Evolutionary conservation across 2,329 filamentous ascomycete genomes (phyloP).

Genomic region (Gnomoniopsis sp.): DNA sequence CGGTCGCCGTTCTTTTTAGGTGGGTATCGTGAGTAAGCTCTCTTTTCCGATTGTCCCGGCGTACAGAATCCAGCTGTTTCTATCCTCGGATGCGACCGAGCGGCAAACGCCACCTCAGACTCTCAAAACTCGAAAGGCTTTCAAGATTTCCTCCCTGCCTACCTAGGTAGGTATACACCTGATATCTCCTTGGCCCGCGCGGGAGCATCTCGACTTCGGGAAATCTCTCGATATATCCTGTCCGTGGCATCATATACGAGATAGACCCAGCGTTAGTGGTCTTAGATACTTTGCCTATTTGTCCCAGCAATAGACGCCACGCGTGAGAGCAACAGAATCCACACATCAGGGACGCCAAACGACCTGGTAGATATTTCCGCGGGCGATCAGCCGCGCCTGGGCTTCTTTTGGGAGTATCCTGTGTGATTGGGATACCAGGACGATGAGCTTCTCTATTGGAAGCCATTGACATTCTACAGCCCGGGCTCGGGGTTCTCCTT

Average conservation of each 20-base stretch:
- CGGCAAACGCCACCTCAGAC: no score
- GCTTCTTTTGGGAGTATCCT: conserved; percentile 23
- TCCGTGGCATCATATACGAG: conserved; percentile 7
- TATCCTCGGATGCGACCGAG: no score
- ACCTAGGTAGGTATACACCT: no score
- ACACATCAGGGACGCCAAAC: conserved; percentile 19
- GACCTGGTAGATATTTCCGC: conserved; percentile 12
- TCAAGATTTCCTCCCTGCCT: conserved; percentile 22
- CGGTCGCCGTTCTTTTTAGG: no score
- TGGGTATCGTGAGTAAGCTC: no score
- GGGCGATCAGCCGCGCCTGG: conserved; percentile 13
- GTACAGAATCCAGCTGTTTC: no score
- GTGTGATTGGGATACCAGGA: not conserved
- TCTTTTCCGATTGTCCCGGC: no score
- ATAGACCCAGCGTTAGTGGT: conserved; percentile 23
- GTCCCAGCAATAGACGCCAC: conserved; percentile 20
- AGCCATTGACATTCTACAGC: not conserved
- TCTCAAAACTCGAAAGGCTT: no score
- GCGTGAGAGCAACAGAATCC: conserved; percentile 8
- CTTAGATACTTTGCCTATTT: conserved; percentile 18
- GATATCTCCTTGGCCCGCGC: conserved; percentile 2
- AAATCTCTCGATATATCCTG: not conserved
- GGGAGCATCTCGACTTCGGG: conserved; percentile 10
- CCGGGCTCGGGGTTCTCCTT: conserved; percentile 20
- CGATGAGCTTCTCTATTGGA: not conserved